phyloP scores from a whole-genome alignment of 2,329 filamentous ascomycete genomes.

The Acephala macrosclerotiorum region DNA sequence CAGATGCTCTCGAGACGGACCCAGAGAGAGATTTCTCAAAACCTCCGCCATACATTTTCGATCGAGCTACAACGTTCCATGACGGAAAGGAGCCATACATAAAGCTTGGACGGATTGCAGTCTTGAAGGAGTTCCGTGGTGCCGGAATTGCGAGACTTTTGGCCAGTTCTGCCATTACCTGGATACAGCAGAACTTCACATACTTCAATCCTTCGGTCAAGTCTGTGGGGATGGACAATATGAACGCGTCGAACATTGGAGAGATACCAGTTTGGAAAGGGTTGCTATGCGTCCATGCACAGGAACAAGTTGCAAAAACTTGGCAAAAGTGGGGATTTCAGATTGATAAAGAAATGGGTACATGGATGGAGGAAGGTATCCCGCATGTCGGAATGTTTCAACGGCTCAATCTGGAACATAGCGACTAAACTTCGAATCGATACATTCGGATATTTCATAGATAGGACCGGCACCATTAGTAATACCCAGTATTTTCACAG shows the following conservation, averaged over 20 bases:
- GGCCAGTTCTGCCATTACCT: conserved; percentile 72
- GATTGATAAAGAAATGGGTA: conserved; percentile 75
- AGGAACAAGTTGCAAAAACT: conserved; percentile 66
- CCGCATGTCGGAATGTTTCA: conserved; percentile 84
- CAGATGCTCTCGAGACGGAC: conserved; percentile 33
- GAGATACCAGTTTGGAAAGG: conserved; percentile 74
- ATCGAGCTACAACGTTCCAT: conserved; percentile 55
- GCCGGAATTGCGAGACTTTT: conserved; percentile 70
- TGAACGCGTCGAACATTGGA: conserved; percentile 48
- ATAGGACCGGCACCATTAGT: background rate
- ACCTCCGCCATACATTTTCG: conserved; percentile 32
- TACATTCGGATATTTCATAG: background rate
- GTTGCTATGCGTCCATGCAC: conserved; percentile 81
- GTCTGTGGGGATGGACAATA: conserved; percentile 52
- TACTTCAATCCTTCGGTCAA: conserved; percentile 56
- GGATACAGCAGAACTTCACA: conserved; percentile 67
- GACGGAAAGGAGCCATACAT: conserved; percentile 77
- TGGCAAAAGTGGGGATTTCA: conserved; percentile 79
- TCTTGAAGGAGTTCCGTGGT: conserved; percentile 70
- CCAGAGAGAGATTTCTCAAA: conserved; percentile 9
- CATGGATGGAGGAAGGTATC: conserved; percentile 86
- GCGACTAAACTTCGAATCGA: background rate
- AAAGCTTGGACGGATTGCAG: conserved; percentile 81
- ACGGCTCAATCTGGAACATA: conserved; percentile 49
- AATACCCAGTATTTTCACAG: background rate